Evolutionary conservation across 257 asterid species (phyloP).

Genomic region (Cruciata laevipes): DNA sequence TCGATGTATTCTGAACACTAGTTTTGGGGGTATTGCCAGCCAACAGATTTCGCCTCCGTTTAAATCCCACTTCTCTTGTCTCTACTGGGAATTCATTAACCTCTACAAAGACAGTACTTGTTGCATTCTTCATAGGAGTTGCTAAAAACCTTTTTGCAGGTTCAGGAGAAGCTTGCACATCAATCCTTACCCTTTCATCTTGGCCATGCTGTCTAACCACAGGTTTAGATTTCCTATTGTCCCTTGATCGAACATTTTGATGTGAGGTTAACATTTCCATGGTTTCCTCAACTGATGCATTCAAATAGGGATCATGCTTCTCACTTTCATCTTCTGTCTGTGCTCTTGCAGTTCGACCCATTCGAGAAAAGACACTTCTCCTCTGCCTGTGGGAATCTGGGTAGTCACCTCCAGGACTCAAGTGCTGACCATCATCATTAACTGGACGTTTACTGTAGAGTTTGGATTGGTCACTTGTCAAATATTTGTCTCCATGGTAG

Average conservation of each 20-base stretch:
- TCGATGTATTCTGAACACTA: conserved; percentile 1
- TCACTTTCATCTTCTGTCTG: conserved; percentile 18
- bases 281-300: conserved; percentile 59
- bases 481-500: conserved; percentile 24
- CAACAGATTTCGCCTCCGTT: conserved; percentile 45
- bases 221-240: conserved; percentile 21
- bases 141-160: conserved; percentile 2
- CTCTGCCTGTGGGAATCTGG: conserved; percentile 26
- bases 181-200: conserved; percentile 18
- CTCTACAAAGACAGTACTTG: conserved; percentile 19
- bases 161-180: conserved; percentile 20
- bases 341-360: conserved; percentile 24
- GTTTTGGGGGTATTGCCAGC: conserved; percentile 15
- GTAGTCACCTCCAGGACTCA: conserved; percentile 25
- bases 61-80: conserved; percentile 53
- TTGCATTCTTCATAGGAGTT: conserved; percentile 20
- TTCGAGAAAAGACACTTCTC: conserved; percentile 64
- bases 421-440: conserved; percentile 18
- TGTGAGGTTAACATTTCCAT: conserved; percentile 40
- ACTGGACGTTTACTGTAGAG: conserved; percentile 7
- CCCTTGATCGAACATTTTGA: conserved; percentile 26
- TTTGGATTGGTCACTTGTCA: conserved; percentile 16
- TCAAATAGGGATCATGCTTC: conserved; percentile 26
- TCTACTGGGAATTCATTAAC: conserved; percentile 35
- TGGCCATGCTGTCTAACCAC: conserved; percentile 16